phyloP scores from a whole-genome alignment of 192 early-diverging fungal species.

The Coemansia sp. region DNA sequence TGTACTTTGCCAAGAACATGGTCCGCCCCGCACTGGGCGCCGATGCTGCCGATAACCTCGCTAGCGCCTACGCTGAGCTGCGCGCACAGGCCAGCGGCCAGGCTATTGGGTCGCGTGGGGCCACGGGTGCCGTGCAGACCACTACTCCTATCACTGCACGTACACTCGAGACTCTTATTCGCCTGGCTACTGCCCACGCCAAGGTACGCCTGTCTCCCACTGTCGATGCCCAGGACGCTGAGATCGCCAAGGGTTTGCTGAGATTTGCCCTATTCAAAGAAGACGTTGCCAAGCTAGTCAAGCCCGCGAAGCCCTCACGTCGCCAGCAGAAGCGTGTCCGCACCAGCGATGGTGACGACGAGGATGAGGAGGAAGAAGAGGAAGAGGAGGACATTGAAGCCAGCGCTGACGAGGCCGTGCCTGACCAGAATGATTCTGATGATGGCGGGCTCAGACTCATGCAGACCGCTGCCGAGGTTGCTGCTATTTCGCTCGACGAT shows the following conservation, averaged over 20 bases:
- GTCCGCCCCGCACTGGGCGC: slow-evolving; percentile 80
- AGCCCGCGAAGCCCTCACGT: slow-evolving; percentile 33
- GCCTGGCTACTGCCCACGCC: slow-evolving; percentile 94
- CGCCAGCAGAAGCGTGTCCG: slow-evolving; percentile 53
- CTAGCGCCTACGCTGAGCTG: slow-evolving; percentile 79
- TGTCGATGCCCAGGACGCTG: slow-evolving; percentile 86
- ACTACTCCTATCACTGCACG: slow-evolving; percentile 97
- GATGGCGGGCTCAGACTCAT: slow-evolving; percentile 12
- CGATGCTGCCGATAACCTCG: slow-evolving; percentile 84
- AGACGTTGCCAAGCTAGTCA: slow-evolving; percentile 45
- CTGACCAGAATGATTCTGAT: neutral
- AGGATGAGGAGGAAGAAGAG: neutral
- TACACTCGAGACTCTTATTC: slow-evolving; percentile 96
- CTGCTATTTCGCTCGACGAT: neutral
- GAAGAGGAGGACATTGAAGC: neutral
- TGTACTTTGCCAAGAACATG: slow-evolving; percentile 90
- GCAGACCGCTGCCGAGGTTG: neutral
- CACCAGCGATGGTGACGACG: slow-evolving; percentile 35
- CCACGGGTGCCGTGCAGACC: slow-evolving; percentile 73
- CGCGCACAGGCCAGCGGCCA: slow-evolving; percentile 70
- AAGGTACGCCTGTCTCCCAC: slow-evolving; percentile 81
- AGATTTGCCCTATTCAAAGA: slow-evolving; percentile 93
- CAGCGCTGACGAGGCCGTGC: slow-evolving; percentile 2
- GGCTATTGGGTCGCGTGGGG: slow-evolving; percentile 28
- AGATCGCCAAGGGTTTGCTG: slow-evolving; percentile 77